Evolutionary conservation across 768 basidiomycete genomes (phyloP).

Genomic region (Mycena crocata): DNA sequence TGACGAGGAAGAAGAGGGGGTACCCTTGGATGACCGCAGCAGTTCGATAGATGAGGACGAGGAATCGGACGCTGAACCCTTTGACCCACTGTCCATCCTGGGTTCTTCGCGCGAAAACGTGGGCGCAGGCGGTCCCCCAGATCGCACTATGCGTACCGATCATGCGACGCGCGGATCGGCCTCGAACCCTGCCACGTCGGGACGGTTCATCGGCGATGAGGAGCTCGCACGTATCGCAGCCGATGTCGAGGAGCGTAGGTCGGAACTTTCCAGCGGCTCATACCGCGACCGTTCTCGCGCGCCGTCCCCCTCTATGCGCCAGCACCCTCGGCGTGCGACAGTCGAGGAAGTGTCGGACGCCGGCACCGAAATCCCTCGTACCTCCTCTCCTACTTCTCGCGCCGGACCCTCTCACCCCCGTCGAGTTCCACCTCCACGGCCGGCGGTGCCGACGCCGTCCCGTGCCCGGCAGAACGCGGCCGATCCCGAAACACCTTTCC

Average conservation of each 20-base stretch:
- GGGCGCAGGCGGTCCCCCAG: slow-evolving; percentile 30
- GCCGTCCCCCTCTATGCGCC: slow-evolving; percentile 22
- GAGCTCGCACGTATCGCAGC: slow-evolving; percentile 73
- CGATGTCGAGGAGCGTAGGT: slow-evolving; percentile 76
- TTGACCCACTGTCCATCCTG: slow-evolving; percentile 47
- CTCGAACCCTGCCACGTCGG: slow-evolving; percentile 36
- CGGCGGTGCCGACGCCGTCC: slow-evolving; percentile 24
- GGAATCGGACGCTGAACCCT: slow-evolving; percentile 46
- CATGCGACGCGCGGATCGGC: slow-evolving; percentile 63
- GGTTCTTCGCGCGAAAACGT: slow-evolving; percentile 44
- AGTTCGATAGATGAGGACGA: slow-evolving; percentile 28
- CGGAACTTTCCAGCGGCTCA: slow-evolving; percentile 47
- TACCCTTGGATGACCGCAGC: slow-evolving; percentile 25
- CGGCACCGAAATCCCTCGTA: slow-evolving; percentile 22
- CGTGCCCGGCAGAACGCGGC: slow-evolving; percentile 26
- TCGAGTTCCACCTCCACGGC: background rate
- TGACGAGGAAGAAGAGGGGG: slow-evolving; percentile 42
- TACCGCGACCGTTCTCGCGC: slow-evolving; percentile 19
- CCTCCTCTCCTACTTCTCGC: slow-evolving; percentile 20
- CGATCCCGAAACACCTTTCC: slow-evolving; percentile 73
- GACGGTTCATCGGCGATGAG: slow-evolving; percentile 63
- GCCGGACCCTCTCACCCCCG: slow-evolving; percentile 29
- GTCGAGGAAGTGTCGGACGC: slow-evolving; percentile 29
- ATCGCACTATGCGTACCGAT: slow-evolving; percentile 66
- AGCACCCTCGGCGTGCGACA: slow-evolving; percentile 22